Percentiles rank a stretch among this genome's conserved stretches.
Evolutionary conservation across 2,329 filamentous ascomycete species (phyloP).

Genomic region (Stagonosporopsis cucurbitacearum): DNA sequence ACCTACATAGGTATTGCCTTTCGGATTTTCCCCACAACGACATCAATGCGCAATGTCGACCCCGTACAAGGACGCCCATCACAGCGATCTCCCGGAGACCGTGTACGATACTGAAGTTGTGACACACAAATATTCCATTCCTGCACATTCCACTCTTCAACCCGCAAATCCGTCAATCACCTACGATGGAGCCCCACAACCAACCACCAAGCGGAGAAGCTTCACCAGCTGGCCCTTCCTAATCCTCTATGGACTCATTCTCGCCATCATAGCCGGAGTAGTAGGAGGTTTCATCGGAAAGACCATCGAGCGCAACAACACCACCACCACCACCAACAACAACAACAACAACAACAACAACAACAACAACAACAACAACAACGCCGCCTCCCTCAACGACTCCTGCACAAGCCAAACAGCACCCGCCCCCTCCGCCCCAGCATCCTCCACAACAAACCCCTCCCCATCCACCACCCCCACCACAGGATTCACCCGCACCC

Average conservation of each 20-base stretch:
- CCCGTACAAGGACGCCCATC: not conserved
- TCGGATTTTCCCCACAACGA: too few species aligned
- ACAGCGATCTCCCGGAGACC: constrained; percentile 3
- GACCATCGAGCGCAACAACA: constrained; percentile 1
- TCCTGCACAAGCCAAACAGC: not conserved
- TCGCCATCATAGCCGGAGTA: constrained; percentile 12
- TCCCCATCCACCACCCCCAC: not conserved
- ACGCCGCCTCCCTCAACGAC: not conserved
- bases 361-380: not conserved
- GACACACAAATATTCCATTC: constrained; percentile 1
- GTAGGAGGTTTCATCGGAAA: constrained; percentile 20
- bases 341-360: not conserved
- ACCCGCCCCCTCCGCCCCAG: not conserved
- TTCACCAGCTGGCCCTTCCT: not conserved
- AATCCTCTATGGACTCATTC: constrained; percentile 6
- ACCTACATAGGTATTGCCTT: too few species aligned
- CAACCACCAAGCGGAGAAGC: too few species aligned
- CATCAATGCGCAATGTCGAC: too few species aligned
- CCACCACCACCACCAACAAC: not conserved
- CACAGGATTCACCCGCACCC: constrained; percentile 2
- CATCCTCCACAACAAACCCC: not conserved
- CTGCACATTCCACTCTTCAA: not conserved
- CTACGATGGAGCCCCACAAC: too few species aligned
- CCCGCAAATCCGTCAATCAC: not conserved
- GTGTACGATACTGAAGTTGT: not conserved